phyloP scores from a whole-genome alignment of 1,284 basidiomycete species.

The Ustilago sp. region DNA sequence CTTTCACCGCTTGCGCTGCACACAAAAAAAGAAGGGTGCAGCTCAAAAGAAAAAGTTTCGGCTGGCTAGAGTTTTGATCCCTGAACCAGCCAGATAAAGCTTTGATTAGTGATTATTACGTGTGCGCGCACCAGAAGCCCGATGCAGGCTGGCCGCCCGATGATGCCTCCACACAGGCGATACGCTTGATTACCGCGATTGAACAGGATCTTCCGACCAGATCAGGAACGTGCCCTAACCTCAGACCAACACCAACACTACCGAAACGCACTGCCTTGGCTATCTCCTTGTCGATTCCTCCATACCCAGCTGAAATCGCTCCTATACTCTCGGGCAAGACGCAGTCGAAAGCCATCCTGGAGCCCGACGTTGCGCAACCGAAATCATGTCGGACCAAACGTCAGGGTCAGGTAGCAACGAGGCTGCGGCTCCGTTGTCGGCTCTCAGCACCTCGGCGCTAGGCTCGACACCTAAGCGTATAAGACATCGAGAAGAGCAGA shows the following conservation, averaged over 20 bases:
- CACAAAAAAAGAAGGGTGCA: conserved; percentile 4
- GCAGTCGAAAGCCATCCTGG: not conserved
- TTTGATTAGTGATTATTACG: conserved; percentile 28
- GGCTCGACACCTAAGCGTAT: conserved; percentile 48
- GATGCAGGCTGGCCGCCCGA: not conserved
- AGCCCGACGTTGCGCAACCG: not conserved
- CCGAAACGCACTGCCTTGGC: not conserved
- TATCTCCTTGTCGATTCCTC: not conserved
- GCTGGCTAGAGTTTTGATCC: conserved; percentile 19
- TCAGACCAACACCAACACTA: not conserved
- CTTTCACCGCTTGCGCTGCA: not conserved
- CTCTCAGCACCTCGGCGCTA: conserved; percentile 30
- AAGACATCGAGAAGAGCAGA: conserved; percentile 58
- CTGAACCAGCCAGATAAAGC: conserved; percentile 23
- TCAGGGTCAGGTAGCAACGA: conserved; percentile 16
- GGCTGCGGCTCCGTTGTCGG: conserved; percentile 28
- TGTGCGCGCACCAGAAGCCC: not conserved
- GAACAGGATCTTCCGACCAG: conserved; percentile 10
- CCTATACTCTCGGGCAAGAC: not conserved
- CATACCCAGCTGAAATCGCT: not conserved
- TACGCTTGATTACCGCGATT: conserved; percentile 8
- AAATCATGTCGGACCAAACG: conserved; percentile 20
- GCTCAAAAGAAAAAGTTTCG: conserved; percentile 21
- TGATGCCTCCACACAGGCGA: conserved; percentile 32
- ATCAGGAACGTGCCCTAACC: not conserved